Evolutionary conservation across 2,329 filamentous ascomycete genomes (phyloP), one percentile per base, ranked within the genome.

Genomic region (Westerdykella ornata): DNA sequence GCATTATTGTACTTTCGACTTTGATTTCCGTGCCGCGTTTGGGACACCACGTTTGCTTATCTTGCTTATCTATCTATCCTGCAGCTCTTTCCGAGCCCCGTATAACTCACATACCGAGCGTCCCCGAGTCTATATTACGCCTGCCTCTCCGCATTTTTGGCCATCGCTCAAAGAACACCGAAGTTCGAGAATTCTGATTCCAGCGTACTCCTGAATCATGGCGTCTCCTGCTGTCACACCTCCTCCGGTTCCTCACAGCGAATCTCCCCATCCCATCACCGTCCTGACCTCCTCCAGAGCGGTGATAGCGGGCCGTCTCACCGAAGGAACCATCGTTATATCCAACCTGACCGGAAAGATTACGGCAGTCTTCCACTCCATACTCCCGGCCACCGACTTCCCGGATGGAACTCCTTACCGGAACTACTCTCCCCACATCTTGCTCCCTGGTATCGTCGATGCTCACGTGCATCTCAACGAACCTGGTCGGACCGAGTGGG

Each of bases 381-480:
- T 96, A 38, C 74, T 94, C n/a, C 85, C 88, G 1, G 62, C 70
- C n/a, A 77, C 78, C 5, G 76, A 80, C 32, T 96, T 97, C 63
- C 84, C 88, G 1, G 60, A 74, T 0, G 80, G 78, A 30, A 81
- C 83, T 6, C 73, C 75, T 5, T 97, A 97, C 67, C 76, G 79
- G 52, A 83, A 98, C 72, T 82, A 95, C 69, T 87, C 85, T 16
- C 88, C 90, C 9, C 78, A 83, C 66, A 76, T 97, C 35, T 73
- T 98, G 30, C 75, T 97, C 26, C 92, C 92, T 0, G 92, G 92
- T 15, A 74, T 98, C 20, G 90, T 98, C 14, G 92, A 98, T 65
- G 90, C 92, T 28, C 92, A 98, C 65, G 92, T 98, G 29, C 92
- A 98, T 70, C 79, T 97, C 54, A 97, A 97, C 60, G 92, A 98